phyloP scores from a whole-genome alignment of 257 asterid species.

The Orobanche coerulescens region DNA sequence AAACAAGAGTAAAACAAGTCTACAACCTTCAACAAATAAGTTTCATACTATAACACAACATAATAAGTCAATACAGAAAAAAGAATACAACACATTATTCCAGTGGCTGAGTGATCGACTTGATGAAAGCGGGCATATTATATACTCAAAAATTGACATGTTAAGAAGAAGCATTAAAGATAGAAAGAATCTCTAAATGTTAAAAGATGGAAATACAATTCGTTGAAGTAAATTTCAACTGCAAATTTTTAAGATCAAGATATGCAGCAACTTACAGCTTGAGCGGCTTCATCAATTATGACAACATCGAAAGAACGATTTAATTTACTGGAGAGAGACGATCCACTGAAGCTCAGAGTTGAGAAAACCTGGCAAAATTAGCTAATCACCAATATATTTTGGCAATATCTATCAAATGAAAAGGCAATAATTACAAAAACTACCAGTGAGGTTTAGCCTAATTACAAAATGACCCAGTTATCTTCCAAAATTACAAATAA shows the following conservation, averaged over 20 bases:
- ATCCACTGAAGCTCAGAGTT: slow-evolving; percentile 94
- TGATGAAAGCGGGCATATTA: neutral
- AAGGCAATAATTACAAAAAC: no score
- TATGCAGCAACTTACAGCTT: slow-evolving; percentile 67
- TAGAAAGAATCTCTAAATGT: neutral
- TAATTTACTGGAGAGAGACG: slow-evolving; percentile 67
- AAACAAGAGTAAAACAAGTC: neutral
- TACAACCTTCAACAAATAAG: neutral
- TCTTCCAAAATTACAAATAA: no score
- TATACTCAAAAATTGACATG: neutral
- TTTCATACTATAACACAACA: neutral
- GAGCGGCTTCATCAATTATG: slow-evolving; percentile 98
- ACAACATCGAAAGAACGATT: slow-evolving; percentile 92
- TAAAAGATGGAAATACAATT: slow-evolving; percentile 2
- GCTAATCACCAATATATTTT: slow-evolving; percentile 20
- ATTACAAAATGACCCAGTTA: no score
- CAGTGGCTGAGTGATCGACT: slow-evolving; percentile 8
- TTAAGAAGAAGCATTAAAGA: neutral
- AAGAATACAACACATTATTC: slow-evolving; percentile 1
- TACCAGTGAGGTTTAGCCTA: no score
- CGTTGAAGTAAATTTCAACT: slow-evolving; percentile 5
- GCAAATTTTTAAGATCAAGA: neutral
- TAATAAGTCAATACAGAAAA: neutral
- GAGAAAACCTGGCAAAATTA: slow-evolving; percentile 78
- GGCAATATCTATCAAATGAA: slow-evolving; percentile 21